A percentile compares a stretch with the other conserved stretches of the same genome.
These are phyloP conservation scores for Aristolochia contorta DNA, from an alignment of 164 flowering plant species.

Conservation along the genomic window DNA sequence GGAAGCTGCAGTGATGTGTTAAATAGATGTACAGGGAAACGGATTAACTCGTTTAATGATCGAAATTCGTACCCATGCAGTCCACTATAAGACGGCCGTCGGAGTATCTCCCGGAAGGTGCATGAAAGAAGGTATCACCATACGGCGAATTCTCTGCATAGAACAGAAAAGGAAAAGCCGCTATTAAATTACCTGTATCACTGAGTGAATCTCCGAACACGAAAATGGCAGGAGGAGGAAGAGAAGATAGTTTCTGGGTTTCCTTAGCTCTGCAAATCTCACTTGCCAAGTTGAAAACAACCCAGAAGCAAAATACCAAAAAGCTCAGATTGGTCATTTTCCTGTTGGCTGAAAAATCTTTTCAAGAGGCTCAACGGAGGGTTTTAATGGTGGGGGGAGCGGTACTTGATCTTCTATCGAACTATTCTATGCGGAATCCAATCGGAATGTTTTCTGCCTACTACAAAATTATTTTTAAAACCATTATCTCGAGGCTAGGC, in stretches of 20 bases:
- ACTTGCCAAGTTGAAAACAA: neutral
- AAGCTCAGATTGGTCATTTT: neutral
- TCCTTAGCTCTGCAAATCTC: neutral
- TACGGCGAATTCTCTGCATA: slow-evolving; percentile 26
- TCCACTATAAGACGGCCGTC: too few species aligned
- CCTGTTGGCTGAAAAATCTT: neutral
- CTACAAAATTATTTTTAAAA: too few species aligned
- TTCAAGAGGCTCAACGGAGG: neutral
- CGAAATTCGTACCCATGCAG: slow-evolving; percentile 1
- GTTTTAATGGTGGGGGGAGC: too few species aligned
- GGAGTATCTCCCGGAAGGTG: too few species aligned
- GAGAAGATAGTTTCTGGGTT: neutral
- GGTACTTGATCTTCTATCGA: too few species aligned
- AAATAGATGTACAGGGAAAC: too few species aligned
- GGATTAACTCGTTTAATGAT: too few species aligned
- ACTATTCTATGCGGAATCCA: too few species aligned
- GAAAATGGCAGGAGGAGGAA: slow-evolving; percentile 17
- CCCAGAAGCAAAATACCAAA: neutral
- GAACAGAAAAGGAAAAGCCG: slow-evolving; percentile 21
- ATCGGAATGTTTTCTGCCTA: too few species aligned
- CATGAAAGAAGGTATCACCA: slow-evolving; percentile 34
- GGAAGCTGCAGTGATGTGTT: slow-evolving; percentile 19
- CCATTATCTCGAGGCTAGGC: too few species aligned
- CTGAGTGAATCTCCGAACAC: slow-evolving; percentile 58
- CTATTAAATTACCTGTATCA: slow-evolving; percentile 48